These are phyloP conservation scores for Aspergillus uvarum DNA, from an alignment of 2,329 filamentous ascomycete genomes.

Conservation along the genomic window DNA sequence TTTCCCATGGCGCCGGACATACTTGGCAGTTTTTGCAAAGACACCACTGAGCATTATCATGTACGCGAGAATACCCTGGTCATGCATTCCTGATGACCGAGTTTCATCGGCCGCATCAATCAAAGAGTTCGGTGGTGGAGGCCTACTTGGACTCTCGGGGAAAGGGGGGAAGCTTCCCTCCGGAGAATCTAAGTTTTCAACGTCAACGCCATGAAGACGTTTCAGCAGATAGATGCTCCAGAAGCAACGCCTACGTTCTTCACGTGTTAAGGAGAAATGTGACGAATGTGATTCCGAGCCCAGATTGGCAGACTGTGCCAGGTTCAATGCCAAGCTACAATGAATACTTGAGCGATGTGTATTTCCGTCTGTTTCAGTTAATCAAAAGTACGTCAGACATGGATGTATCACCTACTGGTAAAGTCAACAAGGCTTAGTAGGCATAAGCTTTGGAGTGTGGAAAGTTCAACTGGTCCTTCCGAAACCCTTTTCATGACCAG, in stretches of 20 bases:
- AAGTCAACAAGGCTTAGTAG: slow-evolving; percentile 45
- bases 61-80: slow-evolving; percentile 49
- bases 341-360: slow-evolving; percentile 47
- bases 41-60: slow-evolving; percentile 49
- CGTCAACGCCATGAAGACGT: slow-evolving; percentile 46
- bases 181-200: slow-evolving; percentile 41
- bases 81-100: slow-evolving; percentile 31
- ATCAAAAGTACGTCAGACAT: not conserved
- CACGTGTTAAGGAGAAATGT: slow-evolving; percentile 22
- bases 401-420: slow-evolving; percentile 32
- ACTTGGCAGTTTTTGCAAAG: slow-evolving; percentile 50
- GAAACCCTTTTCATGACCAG: slow-evolving; percentile 42
- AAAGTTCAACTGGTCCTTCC: slow-evolving; percentile 43
- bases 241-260: slow-evolving; percentile 42
- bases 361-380: slow-evolving; percentile 41
- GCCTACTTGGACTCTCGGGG: slow-evolving; percentile 38
- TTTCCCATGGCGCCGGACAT: slow-evolving; percentile 48
- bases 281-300: slow-evolving; percentile 34
- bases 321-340: slow-evolving; percentile 47
- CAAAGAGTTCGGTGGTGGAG: slow-evolving; percentile 25
- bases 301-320: slow-evolving; percentile 48
- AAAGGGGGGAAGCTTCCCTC: slow-evolving; percentile 39
- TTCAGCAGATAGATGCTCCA: slow-evolving; percentile 47
- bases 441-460: slow-evolving; percentile 45
- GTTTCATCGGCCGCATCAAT: slow-evolving; percentile 20